These are phyloP conservation scores for Amylostereum areolatum DNA, from an alignment of 1,284 basidiomycete genomes.

Conservation along the genomic window DNA sequence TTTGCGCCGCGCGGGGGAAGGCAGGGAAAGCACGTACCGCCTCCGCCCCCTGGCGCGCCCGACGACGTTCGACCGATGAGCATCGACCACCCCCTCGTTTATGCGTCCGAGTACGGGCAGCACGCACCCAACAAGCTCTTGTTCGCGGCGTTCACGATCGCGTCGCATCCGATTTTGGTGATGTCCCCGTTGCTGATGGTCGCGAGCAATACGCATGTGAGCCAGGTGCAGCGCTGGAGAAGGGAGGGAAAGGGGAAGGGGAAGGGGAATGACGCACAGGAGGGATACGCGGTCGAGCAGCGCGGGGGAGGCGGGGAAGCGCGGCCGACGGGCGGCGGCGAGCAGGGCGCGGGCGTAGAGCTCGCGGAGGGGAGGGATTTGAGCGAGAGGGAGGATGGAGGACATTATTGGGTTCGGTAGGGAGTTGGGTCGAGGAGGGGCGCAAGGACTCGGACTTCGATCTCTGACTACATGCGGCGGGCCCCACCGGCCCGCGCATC, in stretches of 20 bases:
- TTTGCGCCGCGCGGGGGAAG: background rate
- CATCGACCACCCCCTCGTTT: no score
- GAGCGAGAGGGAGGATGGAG: conserved; percentile 26
- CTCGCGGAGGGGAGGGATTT: conserved; percentile 46
- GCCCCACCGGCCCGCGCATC: no score
- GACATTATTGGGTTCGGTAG: conserved; percentile 5
- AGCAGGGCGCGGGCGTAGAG: conserved; percentile 38
- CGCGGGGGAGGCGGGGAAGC: conserved; percentile 28
- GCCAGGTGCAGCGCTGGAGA: conserved; percentile 3
- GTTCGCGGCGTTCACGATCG: conserved; percentile 89
- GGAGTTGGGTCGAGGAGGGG: background rate
- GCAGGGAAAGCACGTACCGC: conserved; percentile 39
- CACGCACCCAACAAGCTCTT: conserved; percentile 61
- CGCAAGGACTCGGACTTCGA: no score
- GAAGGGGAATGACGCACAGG: conserved; percentile 37
- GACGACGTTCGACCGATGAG: conserved; percentile 3
- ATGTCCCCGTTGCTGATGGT: conserved; percentile 68
- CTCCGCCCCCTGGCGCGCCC: conserved; percentile 52
- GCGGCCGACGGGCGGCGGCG: conserved; percentile 18
- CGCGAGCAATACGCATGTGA: conserved; percentile 2
- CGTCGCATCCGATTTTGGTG: conserved; percentile 64
- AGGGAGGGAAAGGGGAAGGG: background rate
- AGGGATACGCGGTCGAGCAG: conserved; percentile 53
- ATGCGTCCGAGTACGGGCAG: background rate
- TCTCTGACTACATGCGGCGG: no score